phyloP scores from a whole-genome alignment of 345 rosid genomes.

The Salix caprea region DNA sequence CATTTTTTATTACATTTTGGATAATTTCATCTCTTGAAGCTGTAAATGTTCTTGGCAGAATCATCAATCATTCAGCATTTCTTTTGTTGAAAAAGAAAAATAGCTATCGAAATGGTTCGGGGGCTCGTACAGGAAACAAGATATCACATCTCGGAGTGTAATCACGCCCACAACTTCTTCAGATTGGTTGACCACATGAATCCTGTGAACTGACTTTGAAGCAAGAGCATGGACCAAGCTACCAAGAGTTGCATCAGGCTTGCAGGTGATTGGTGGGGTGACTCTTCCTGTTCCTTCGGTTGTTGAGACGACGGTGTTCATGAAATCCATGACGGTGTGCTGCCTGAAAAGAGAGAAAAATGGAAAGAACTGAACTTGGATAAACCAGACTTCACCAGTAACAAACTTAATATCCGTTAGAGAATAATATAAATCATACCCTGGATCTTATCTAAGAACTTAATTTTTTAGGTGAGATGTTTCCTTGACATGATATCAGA shows the following conservation, averaged over 20 bases:
- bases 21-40: not conserved
- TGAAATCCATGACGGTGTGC: slow-evolving; percentile 58
- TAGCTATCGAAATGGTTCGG: slow-evolving; percentile 56
- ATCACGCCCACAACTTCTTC: slow-evolving; percentile 71
- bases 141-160: slow-evolving; percentile 82
- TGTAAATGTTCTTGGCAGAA: slow-evolving; percentile 4
- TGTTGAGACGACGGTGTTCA: slow-evolving; percentile 40
- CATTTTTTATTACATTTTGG: not conserved
- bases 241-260: slow-evolving; percentile 52
- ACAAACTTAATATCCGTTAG: not conserved
- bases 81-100: slow-evolving; percentile 55
- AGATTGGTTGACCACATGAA: slow-evolving; percentile 48
- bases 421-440: no score
- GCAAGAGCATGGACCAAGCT: slow-evolving; percentile 67
- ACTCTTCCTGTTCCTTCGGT: slow-evolving; percentile 41
- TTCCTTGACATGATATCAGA: no score
- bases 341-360: slow-evolving; percentile 37
- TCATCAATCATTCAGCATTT: slow-evolving; percentile 45
- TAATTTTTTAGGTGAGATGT: no score
- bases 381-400: not conserved
- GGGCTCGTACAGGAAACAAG: slow-evolving; percentile 82
- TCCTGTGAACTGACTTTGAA: slow-evolving; percentile 62
- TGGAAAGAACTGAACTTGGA: not conserved
- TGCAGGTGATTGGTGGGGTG: slow-evolving; percentile 60
- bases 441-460: no score